These are phyloP conservation scores for Vigna hirtella DNA, from an alignment of 306 rosid genomes.

Conservation along the genomic window DNA sequence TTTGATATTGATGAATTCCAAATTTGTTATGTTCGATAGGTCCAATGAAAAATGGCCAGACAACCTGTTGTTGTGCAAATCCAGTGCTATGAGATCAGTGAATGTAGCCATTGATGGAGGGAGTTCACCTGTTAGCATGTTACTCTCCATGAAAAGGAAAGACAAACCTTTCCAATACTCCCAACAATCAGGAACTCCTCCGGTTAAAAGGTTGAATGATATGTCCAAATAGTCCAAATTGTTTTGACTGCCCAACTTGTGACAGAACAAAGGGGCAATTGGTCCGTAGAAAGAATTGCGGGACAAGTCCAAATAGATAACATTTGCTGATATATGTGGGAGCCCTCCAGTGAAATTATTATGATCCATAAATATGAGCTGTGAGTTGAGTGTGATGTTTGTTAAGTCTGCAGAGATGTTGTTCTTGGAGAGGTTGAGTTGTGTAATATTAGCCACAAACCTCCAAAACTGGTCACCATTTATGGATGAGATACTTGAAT, in stretches of 20 bases:
- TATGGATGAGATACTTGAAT: background rate
- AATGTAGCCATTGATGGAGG: slow-evolving; percentile 38
- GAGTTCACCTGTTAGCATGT: slow-evolving; percentile 33
- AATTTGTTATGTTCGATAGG: background rate
- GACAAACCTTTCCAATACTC: slow-evolving; percentile 31
- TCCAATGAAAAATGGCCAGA: slow-evolving; percentile 34
- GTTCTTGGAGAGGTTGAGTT: slow-evolving; percentile 40
- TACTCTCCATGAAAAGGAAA: slow-evolving; percentile 27
- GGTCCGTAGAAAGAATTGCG: slow-evolving; percentile 47
- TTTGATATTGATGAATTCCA: slow-evolving; percentile 34
- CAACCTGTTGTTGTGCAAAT: slow-evolving; percentile 32
- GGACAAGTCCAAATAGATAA: slow-evolving; percentile 15
- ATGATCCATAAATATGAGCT: background rate
- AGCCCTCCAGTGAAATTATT: slow-evolving; percentile 44
- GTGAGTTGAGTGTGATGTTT: slow-evolving; percentile 35
- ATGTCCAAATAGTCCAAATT: slow-evolving; percentile 32
- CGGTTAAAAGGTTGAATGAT: slow-evolving; percentile 29
- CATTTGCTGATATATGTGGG: slow-evolving; percentile 45
- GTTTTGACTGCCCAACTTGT: slow-evolving; percentile 13
- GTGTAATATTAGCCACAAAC: slow-evolving; percentile 41
- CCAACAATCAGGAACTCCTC: slow-evolving; percentile 41
- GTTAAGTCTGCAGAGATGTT: slow-evolving; percentile 43
- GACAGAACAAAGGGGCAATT: slow-evolving; percentile 41
- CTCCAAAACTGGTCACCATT: slow-evolving; percentile 29
- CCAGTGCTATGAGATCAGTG: background rate